Conservation (phyloP, 1,139 yeast species). For the Lizanozyma gosingica region DNA sequence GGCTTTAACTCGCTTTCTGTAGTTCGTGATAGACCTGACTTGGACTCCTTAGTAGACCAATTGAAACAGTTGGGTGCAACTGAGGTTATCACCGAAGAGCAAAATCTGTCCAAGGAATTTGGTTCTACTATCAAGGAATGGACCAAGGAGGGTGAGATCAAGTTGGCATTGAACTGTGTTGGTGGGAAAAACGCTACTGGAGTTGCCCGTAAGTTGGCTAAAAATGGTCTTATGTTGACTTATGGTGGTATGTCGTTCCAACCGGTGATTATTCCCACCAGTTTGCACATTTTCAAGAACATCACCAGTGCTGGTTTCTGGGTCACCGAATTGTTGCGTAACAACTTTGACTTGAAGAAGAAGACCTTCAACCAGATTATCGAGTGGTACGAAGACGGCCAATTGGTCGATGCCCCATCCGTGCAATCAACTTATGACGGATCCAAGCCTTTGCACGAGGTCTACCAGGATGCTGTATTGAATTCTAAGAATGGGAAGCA, state of each 20-base stretch:
- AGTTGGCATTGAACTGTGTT: constrained; percentile 82
- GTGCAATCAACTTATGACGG: constrained; percentile 34
- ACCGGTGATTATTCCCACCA: constrained; percentile 84
- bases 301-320: constrained; percentile 85
- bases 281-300: constrained; percentile 83
- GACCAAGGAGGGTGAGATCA: constrained; percentile 52
- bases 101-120: constrained; percentile 61
- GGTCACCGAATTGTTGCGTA: constrained; percentile 73
- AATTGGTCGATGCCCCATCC: constrained; percentile 54
- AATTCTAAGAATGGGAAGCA: constrained; percentile 38
- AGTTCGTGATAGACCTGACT: constrained; percentile 74
- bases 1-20: constrained; percentile 82
- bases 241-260: constrained; percentile 98
- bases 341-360: constrained; percentile 53
- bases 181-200: constrained; percentile 83
- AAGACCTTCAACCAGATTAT: constrained; percentile 54
- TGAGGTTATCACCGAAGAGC: constrained; percentile 81
- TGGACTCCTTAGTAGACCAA: constrained; percentile 42
- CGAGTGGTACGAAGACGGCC: constrained; percentile 55
- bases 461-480: constrained; percentile 45
- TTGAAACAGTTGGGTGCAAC: constrained; percentile 70
- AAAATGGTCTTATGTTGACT: constrained; percentile 64
- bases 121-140: constrained; percentile 52
- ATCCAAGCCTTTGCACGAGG: constrained; percentile 32
- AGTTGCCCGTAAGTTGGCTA: constrained; percentile 69